Conservation (phyloP, 78 protist genomes). For the Protostelium mycophagum region DNA sequence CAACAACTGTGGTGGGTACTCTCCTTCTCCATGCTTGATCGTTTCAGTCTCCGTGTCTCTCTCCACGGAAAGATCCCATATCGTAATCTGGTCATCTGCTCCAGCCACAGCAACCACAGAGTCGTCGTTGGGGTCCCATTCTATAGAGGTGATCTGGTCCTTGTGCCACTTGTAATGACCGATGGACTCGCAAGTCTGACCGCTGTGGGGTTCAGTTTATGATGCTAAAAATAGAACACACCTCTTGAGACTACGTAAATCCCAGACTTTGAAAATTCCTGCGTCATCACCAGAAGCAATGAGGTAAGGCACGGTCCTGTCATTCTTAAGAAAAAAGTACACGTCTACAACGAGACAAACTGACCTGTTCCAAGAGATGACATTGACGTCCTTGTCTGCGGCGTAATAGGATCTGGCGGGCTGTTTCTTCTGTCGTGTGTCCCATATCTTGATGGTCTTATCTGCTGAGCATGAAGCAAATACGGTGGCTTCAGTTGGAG, state of each 20-base stretch:
- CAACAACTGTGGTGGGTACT: conserved; percentile 83
- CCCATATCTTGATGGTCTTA: conserved; percentile 75
- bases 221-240: conserved; percentile 19
- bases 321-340: not conserved
- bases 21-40: conserved; percentile 21
- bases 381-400: conserved; percentile 83
- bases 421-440: conserved; percentile 28
- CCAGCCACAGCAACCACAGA: conserved; percentile 81
- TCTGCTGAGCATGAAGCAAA: conserved; percentile 69
- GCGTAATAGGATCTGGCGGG: conserved; percentile 56
- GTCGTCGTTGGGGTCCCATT: conserved; percentile 88
- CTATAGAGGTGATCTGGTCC: conserved; percentile 83
- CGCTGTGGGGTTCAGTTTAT: not conserved
- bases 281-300: conserved; percentile 93
- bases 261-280: conserved; percentile 91
- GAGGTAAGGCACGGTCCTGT: conserved; percentile 50
- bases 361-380: conserved; percentile 77
- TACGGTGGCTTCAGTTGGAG: conserved; percentile 79
- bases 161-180: conserved; percentile 72
- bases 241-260: conserved; percentile 67
- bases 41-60: conserved; percentile 61
- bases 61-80: conserved; percentile 94
- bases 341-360: not conserved
- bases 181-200: conserved; percentile 1
- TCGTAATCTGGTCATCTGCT: conserved; percentile 66